A percentile compares a stretch with the other conserved stretches of the same genome.
Evolutionary conservation across 2,329 filamentous ascomycete genomes (phyloP).

Genomic region (Xylaria sp.): DNA sequence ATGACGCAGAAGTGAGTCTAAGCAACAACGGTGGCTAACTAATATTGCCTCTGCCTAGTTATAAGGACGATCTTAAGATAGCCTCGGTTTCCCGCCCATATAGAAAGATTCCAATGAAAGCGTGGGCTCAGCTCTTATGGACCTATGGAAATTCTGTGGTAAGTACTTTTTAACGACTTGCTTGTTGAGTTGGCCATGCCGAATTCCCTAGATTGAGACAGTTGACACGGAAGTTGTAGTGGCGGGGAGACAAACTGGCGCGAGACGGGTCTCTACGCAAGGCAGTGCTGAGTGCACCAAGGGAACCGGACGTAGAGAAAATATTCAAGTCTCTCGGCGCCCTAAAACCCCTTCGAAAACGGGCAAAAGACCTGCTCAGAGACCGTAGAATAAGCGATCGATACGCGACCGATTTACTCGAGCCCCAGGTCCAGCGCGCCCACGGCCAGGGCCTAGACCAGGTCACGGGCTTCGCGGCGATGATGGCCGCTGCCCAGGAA

Average conservation of each 20-base stretch:
- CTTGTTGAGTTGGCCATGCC: neutral
- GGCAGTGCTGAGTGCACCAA: constrained; percentile 20
- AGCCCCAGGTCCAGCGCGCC: constrained; percentile 40
- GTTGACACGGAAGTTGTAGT: constrained; percentile 16
- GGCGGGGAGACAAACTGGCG: constrained; percentile 35
- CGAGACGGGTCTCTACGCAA: constrained; percentile 31
- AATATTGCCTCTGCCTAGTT: constrained; percentile 10
- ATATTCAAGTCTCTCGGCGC: constrained; percentile 38
- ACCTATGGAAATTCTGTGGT: constrained; percentile 41
- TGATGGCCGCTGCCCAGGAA: constrained; percentile 40
- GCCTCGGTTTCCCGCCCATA: constrained; percentile 39
- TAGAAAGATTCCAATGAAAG: constrained; percentile 34
- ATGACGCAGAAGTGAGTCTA: neutral
- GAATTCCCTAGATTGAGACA: neutral
- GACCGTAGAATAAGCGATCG: constrained; percentile 37
- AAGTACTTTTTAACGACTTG: neutral
- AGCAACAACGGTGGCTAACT: constrained; percentile 17
- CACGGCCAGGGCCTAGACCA: constrained; percentile 33
- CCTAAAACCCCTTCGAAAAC: constrained; percentile 26
- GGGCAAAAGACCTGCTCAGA: constrained; percentile 28
- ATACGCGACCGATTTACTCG: constrained; percentile 41
- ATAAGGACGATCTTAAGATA: constrained; percentile 24
- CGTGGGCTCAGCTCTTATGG: constrained; percentile 40
- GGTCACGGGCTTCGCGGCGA: constrained; percentile 38
- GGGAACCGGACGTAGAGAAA: constrained; percentile 27